Conservation (phyloP, 306 rosid species). For the Inga leiocalycina region DNA sequence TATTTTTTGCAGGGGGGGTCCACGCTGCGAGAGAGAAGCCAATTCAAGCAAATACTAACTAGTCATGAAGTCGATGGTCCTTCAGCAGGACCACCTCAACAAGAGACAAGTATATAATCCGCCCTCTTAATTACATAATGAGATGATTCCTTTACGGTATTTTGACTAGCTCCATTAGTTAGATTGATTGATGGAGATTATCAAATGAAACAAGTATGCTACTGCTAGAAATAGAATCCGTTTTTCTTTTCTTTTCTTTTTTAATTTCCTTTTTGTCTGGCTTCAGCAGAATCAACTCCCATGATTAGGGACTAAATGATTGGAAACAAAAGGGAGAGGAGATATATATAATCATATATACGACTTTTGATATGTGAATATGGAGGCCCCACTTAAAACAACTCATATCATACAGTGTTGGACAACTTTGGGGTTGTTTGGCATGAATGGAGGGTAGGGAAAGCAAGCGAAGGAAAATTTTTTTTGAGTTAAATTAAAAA, state of each 20-base stretch:
- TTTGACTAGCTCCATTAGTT: background rate
- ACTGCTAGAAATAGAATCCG: background rate
- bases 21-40: background rate
- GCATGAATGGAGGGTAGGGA: too few species aligned
- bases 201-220: background rate
- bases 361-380: constrained; percentile 28
- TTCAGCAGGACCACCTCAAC: constrained; percentile 34
- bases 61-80: constrained; percentile 15
- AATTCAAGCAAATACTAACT: background rate
- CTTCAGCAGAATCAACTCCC: background rate
- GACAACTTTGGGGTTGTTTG: constrained; percentile 23
- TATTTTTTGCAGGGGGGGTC: constrained; percentile 4
- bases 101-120: constrained; percentile 15
- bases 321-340: background rate
- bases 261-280: background rate
- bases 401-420: constrained; percentile 30
- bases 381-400: constrained; percentile 56
- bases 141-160: background rate
- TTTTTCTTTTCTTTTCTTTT: background rate
- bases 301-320: background rate
- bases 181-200: background rate
- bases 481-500: too few species aligned
- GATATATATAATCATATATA: constrained; percentile 3
- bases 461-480: too few species aligned
- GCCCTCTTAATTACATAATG: background rate